A percentile compares a stretch with the other conserved stretches of the same genome.
phyloP scores from a whole-genome alignment of 176 grass and related monocot genomes.

The Thalia dealbata region DNA sequence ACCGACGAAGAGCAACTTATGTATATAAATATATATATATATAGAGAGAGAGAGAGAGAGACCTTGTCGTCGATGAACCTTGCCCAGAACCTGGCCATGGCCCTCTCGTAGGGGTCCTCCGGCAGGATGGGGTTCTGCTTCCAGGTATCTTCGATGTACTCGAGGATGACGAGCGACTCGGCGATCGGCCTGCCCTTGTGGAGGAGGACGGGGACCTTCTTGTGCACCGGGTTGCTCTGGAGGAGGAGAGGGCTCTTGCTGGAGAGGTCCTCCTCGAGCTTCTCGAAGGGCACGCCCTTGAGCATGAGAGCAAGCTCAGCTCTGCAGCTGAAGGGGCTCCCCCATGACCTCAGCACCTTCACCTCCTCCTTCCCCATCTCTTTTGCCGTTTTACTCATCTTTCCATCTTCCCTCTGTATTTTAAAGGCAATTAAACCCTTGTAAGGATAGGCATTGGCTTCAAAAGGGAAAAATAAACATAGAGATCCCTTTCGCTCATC shows the following conservation, averaged over 20 bases:
- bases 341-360: slow-evolving; percentile 29
- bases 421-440: no score
- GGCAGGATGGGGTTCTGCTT: slow-evolving; percentile 23
- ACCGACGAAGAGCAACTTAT: no score
- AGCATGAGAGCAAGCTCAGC: slow-evolving; percentile 39
- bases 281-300: slow-evolving; percentile 45
- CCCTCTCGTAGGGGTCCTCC: slow-evolving; percentile 24
- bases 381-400: not conserved
- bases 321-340: slow-evolving; percentile 33
- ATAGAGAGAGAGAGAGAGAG: no score
- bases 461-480: no score
- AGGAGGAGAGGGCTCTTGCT: slow-evolving; percentile 46
- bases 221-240: slow-evolving; percentile 41
- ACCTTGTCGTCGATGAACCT: slow-evolving; percentile 62
- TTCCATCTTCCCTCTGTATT: not conserved
- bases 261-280: slow-evolving; percentile 35
- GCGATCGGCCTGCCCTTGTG: slow-evolving; percentile 34
- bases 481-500: no score
- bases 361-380: slow-evolving; percentile 8
- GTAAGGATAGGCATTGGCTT: no score
- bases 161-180: slow-evolving; percentile 44
- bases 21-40: no score
- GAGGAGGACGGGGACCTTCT: slow-evolving; percentile 55
- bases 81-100: slow-evolving; percentile 47
- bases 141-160: slow-evolving; percentile 61